Evolutionary conservation across 768 basidiomycete genomes (phyloP).

Genomic region (Termitomyces sp.): DNA sequence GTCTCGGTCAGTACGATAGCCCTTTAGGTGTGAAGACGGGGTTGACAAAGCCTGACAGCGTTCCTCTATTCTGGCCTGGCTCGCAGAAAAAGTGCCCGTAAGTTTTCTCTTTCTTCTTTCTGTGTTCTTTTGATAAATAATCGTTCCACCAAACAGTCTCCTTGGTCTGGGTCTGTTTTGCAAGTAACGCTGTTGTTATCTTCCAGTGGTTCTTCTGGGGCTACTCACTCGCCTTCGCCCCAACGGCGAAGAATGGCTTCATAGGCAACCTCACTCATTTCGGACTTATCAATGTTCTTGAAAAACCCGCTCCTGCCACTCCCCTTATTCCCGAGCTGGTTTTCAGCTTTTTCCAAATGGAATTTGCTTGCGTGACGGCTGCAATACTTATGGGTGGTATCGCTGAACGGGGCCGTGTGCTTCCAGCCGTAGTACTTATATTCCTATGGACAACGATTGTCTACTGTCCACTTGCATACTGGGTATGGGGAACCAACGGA

Average conservation of each 20-base stretch:
- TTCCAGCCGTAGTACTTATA: conserved; percentile 75
- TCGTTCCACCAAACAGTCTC: conserved; percentile 34
- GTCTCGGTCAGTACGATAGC: conserved; percentile 41
- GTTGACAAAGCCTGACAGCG: conserved; percentile 29
- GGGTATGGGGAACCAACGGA: conserved; percentile 77
- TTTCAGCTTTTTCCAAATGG: conserved; percentile 85
- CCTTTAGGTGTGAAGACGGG: background rate
- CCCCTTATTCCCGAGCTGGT: conserved; percentile 77
- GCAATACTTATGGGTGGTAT: conserved; percentile 73
- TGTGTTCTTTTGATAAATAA: background rate
- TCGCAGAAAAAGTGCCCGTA: conserved; percentile 58
- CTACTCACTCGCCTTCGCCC: conserved; percentile 80
- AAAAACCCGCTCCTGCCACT: conserved; percentile 69
- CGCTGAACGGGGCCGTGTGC: conserved; percentile 80
- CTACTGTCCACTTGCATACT: conserved; percentile 83
- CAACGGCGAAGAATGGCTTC: conserved; percentile 65
- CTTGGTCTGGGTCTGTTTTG: conserved; percentile 70
- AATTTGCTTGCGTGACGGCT: conserved; percentile 79
- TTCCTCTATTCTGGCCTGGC: conserved; percentile 73
- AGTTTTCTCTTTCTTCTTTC: conserved; percentile 8
- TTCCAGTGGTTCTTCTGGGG: conserved; percentile 73
- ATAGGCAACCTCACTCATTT: conserved; percentile 81
- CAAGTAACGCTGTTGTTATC: conserved; percentile 68
- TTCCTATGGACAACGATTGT: conserved; percentile 86
- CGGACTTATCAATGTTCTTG: conserved; percentile 67